Evolutionary conservation across 2,329 filamentous ascomycete species (phyloP).

Genomic region (Clarireedia paspali): DNA sequence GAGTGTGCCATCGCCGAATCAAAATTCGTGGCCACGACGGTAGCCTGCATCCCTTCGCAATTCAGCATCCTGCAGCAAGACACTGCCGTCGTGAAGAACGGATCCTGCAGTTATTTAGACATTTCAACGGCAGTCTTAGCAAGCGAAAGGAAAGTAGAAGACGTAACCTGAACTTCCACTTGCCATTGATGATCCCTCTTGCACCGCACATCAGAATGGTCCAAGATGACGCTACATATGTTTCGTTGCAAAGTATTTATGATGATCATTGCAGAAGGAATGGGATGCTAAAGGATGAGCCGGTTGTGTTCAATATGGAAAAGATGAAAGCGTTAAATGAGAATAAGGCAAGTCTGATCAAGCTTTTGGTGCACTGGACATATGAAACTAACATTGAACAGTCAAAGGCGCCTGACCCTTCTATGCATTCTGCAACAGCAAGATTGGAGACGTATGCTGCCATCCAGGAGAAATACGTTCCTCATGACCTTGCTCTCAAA

Average conservation of each 20-base stretch:
- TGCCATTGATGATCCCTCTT: slow-evolving; percentile 91
- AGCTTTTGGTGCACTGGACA: not conserved
- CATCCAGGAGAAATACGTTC: slow-evolving; percentile 90
- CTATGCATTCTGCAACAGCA: slow-evolving; percentile 60
- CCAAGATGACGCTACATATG: slow-evolving; percentile 89
- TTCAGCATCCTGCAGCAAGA: slow-evolving; percentile 88
- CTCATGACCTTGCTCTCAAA: slow-evolving; percentile 70
- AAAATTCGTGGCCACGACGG: slow-evolving; percentile 97
- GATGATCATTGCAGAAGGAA: slow-evolving; percentile 91
- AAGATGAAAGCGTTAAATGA: slow-evolving; percentile 75
- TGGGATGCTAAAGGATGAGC: slow-evolving; percentile 88
- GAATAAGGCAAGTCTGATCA: slow-evolving; percentile 31
- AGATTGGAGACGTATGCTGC: slow-evolving; percentile 88
- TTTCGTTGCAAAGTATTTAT: slow-evolving; percentile 89
- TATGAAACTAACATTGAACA: slow-evolving; percentile 34
- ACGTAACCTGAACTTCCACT: slow-evolving; percentile 89
- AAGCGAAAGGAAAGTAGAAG: slow-evolving; percentile 94
- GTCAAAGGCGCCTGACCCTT: slow-evolving; percentile 57
- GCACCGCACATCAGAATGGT: slow-evolving; percentile 93
- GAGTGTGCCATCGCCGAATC: slow-evolving; percentile 83
- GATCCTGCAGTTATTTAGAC: slow-evolving; percentile 91
- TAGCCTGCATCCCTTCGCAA: slow-evolving; percentile 91
- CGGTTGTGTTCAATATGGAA: slow-evolving; percentile 90
- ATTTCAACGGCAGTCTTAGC: slow-evolving; percentile 85
- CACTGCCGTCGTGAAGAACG: slow-evolving; percentile 92